Evolutionary conservation across 768 basidiomycete genomes (phyloP), one percentile per base, ranked within the genome.

Genomic region (Naematelia encephala): DNA sequence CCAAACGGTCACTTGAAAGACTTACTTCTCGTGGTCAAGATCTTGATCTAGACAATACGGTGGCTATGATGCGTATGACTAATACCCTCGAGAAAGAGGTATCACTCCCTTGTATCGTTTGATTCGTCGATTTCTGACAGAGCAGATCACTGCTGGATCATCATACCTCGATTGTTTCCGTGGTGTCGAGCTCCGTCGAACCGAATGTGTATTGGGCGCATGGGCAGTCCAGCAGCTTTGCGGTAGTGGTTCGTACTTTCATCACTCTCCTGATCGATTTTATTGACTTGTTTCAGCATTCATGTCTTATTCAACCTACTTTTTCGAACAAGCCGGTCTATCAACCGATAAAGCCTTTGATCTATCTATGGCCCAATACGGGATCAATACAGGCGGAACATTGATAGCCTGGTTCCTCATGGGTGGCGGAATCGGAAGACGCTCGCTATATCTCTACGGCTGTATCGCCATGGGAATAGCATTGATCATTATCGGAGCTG

Each of bases 181-280:
- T 16, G 72, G 74, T 2, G 57, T 63, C 47, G 74, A 78, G 52
- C 57, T 63, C 1, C 59, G 75, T 13, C 56, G 75, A 2, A 75
- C 74, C 22, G 73, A 76, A 63, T 69, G 90, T 77, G 90, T 44
- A 3, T 60, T 53, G 34, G 51, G 42, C 29, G 61, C 5, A 5
- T 74, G 69, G 69, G 53, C 60, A 19, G 59, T 67, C 28, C 72
- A 74, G 44, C 57, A 56, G 14, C 45, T 52, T 0, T 70, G 56
- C 19, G 69, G 67, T n/a, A n/a, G n/a, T n/a, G n/a, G n/a, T n/a
- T 45, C 49, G 39, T 16, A 3, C 28, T 12, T 57, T 49, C 56
- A 19, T 28, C 16, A 26, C 23, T 12, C 14, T 2, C 1, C 2
- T 22, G n/a, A 2, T 13, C 5, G 23, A 2, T 14, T 2, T n/a